phyloP scores from a whole-genome alignment of 768 basidiomycete species.

The Neoboletus subvelutipes region DNA sequence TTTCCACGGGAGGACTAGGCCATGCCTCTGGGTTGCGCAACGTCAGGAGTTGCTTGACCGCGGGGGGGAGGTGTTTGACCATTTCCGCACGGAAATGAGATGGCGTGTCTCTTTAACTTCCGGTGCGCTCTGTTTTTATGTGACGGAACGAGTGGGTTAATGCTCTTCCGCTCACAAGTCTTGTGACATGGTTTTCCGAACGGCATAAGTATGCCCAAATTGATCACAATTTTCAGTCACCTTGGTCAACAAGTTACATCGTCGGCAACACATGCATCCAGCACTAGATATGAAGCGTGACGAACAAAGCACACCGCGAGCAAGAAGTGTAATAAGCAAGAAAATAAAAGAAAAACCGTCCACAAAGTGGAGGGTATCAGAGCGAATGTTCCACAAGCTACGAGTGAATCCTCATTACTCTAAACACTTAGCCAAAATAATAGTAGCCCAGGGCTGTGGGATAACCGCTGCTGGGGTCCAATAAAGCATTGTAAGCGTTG shows the following conservation, averaged over 20 bases:
- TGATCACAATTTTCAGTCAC: not conserved
- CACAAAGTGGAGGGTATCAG: constrained; percentile 22
- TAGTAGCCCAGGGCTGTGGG: constrained; percentile 46
- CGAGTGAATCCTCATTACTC: not conserved
- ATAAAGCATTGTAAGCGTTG: constrained; percentile 42
- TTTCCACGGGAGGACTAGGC: constrained; percentile 53
- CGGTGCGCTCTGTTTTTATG: constrained; percentile 8
- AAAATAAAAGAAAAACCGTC: constrained; percentile 1
- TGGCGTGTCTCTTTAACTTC: not conserved
- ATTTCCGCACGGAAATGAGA: constrained; percentile 15
- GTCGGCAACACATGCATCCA: constrained; percentile 19
- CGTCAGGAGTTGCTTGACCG: constrained; percentile 70
- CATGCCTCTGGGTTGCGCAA: constrained; percentile 62
- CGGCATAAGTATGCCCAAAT: too few species aligned
- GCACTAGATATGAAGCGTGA: constrained; percentile 22
- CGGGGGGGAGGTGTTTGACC: constrained; percentile 54
- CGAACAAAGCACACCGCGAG: constrained; percentile 1
- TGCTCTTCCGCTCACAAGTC: not conserved
- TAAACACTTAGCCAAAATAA: constrained; percentile 39
- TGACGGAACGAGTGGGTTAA: constrained; percentile 6
- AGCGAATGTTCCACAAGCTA: constrained; percentile 5
- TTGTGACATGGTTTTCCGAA: not conserved
- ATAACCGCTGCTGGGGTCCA: constrained; percentile 21
- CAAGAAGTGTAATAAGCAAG: not conserved
- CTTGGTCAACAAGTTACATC: constrained; percentile 28